A percentile compares a stretch with the other conserved stretches of the same genome.
Conservation (phyloP, 371 early-diverging fungal genomes). For the Mortierella sp. region DNA sequence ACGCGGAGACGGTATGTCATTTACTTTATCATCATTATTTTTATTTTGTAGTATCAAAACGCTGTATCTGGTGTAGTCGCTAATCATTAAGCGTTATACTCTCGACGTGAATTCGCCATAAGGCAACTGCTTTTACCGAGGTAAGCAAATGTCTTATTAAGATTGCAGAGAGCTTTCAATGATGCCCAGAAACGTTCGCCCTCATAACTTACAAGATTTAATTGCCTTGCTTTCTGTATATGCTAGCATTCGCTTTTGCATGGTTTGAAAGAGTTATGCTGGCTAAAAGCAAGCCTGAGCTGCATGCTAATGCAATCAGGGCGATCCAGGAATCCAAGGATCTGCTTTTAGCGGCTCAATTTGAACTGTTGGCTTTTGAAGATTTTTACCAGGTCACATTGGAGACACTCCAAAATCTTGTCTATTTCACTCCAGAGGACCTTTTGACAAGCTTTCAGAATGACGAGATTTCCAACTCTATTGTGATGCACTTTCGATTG, state of each 20-base stretch:
- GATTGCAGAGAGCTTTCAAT: too few species aligned
- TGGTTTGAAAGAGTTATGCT: slow-evolving; percentile 73
- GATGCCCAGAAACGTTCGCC: neutral
- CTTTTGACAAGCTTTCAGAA: slow-evolving; percentile 69
- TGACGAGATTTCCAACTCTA: slow-evolving; percentile 73
- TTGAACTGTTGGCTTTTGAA: slow-evolving; percentile 72
- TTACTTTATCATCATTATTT: neutral
- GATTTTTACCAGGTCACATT: slow-evolving; percentile 73
- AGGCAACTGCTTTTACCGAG: slow-evolving; percentile 83
- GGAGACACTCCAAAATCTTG: slow-evolving; percentile 58
- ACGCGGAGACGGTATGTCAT: slow-evolving; percentile 74
- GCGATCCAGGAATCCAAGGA: slow-evolving; percentile 62
- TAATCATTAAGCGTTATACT: neutral
- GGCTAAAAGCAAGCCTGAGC: slow-evolving; percentile 34
- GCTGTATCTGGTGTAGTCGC: too few species aligned
- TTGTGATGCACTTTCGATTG: slow-evolving; percentile 77
- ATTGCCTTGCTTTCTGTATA: neutral
- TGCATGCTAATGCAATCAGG: slow-evolving; percentile 54
- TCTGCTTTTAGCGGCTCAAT: slow-evolving; percentile 65
- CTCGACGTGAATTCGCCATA: neutral
- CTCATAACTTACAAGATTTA: neutral
- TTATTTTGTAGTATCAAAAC: neutral
- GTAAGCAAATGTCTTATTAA: slow-evolving; percentile 46
- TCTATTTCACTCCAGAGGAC: slow-evolving; percentile 55
- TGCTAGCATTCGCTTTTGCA: slow-evolving; percentile 73